Conservation (phyloP, 1,284 basidiomycete genomes). For the Ustilago nuda region DNA sequence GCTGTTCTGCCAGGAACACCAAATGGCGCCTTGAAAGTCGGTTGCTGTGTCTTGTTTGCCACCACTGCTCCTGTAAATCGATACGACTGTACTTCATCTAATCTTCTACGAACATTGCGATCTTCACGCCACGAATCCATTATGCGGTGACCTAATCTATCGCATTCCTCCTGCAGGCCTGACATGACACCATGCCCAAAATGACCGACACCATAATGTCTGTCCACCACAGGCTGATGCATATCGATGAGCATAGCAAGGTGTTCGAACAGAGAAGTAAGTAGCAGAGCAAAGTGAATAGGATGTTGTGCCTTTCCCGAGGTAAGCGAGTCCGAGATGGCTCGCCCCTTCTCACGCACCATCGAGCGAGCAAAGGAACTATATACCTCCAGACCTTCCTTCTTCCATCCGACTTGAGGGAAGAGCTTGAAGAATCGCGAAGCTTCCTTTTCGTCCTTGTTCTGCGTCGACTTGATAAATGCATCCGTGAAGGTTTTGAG, state of each 20-base stretch:
- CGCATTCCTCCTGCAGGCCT: conserved; percentile 84
- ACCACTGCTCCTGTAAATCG: conserved; percentile 46
- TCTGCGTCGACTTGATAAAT: conserved; percentile 83
- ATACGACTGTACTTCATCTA: conserved; percentile 38
- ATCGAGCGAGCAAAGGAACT: conserved; percentile 91
- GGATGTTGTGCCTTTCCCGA: conserved; percentile 49
- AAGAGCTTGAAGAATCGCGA: conserved; percentile 97
- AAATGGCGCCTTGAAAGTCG: conserved; percentile 70
- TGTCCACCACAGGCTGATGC: conserved; percentile 96
- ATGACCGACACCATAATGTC: conserved; percentile 80
- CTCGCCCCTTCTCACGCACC: conserved; percentile 71
- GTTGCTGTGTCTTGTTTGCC: conserved; percentile 64
- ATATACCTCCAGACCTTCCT: conserved; percentile 93
- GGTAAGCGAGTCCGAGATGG: conserved; percentile 45
- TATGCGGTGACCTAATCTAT: conserved; percentile 81
- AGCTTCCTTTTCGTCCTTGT: conserved; percentile 77
- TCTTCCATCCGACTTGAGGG: conserved; percentile 82
- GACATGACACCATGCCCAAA: conserved; percentile 74
- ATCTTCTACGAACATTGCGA: conserved; percentile 41
- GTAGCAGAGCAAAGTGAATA: conserved; percentile 52
- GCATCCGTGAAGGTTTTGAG: conserved; percentile 81
- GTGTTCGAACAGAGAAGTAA: conserved; percentile 89
- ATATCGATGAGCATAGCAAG: conserved; percentile 96
- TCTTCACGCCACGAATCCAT: conserved; percentile 86
- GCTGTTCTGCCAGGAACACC: conserved; percentile 66